Evolutionary conservation across 2,329 filamentous ascomycete species (phyloP).

Genomic region (Epichloe gansuensis): DNA sequence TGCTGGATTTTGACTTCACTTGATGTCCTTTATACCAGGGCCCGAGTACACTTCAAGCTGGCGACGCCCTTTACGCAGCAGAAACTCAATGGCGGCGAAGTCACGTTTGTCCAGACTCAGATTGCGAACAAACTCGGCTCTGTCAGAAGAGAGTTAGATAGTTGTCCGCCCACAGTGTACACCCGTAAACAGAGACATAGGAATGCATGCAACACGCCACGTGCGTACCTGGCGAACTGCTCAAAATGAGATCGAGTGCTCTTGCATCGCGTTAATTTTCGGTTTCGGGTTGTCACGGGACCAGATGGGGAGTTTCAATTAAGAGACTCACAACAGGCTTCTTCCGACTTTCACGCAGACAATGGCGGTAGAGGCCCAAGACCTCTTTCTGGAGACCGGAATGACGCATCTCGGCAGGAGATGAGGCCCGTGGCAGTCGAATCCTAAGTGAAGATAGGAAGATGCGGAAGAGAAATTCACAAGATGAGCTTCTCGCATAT

Average conservation of each 20-base stretch:
- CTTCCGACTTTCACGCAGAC: conserved; percentile 64
- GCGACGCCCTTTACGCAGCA: conserved; percentile 66
- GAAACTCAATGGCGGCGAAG: conserved; percentile 73
- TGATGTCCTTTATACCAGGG: conserved; percentile 67
- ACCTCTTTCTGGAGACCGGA: conserved; percentile 7
- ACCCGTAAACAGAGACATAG: background rate
- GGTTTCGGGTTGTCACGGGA: background rate
- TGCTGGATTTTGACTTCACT: conserved; percentile 14
- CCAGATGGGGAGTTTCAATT: background rate
- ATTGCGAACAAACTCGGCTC: conserved; percentile 61
- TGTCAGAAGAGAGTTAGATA: background rate
- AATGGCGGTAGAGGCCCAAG: conserved; percentile 58
- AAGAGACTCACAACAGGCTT: conserved; percentile 54
- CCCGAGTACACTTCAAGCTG: conserved; percentile 75
- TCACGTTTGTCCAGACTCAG: conserved; percentile 64
- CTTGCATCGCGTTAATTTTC: conserved; percentile 2
- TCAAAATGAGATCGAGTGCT: conserved; percentile 40
- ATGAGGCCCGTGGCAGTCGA: background rate
- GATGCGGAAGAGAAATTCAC: background rate
- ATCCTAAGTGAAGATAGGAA: background rate
- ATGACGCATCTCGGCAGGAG: conserved; percentile 11
- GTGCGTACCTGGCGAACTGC: conserved; percentile 45
- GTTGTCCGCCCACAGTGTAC: too few relatives aligned
- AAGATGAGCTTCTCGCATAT: background rate
- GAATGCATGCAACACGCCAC: background rate